A percentile compares a stretch with the other conserved stretches of the same genome.
These are phyloP conservation scores for Termitomyces sp. DNA, from an alignment of 768 basidiomycete genomes.

Conservation along the genomic window DNA sequence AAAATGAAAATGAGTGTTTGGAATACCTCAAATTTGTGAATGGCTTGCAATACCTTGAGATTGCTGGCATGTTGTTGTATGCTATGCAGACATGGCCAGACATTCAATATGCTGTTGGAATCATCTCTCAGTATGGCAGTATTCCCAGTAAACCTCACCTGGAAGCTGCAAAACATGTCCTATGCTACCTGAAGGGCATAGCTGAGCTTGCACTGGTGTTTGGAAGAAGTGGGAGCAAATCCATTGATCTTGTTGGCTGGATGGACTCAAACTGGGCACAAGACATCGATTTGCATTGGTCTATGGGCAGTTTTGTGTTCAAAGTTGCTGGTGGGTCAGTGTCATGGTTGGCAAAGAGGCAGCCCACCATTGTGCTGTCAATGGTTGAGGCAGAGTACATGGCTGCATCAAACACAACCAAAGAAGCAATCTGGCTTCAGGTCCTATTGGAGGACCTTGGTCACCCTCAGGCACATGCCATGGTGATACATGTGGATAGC, in stretches of 20 bases:
- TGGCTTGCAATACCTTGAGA: not conserved
- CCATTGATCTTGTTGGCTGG: not conserved
- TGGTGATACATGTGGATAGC: not conserved
- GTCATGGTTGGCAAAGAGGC: not conserved
- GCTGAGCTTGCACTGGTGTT: not conserved
- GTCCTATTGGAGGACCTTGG: slow-evolving; percentile 3
- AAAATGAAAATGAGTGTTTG: not conserved
- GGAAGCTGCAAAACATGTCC: not conserved
- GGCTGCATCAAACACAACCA: not conserved
- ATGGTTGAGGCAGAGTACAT: not conserved
- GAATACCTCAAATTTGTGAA: not conserved
- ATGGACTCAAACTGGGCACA: slow-evolving; percentile 1
- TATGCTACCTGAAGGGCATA: not conserved
- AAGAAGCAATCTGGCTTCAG: slow-evolving; percentile 4
- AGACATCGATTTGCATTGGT: not conserved
- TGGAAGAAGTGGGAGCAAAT: not conserved
- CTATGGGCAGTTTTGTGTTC: not conserved
- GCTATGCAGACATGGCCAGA: not conserved
- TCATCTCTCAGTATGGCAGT: not conserved
- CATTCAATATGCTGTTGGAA: not conserved
- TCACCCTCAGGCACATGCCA: not conserved
- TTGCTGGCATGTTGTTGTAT: not conserved
- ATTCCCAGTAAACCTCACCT: not conserved
- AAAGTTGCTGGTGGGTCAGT: not conserved
- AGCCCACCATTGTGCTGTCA: not conserved